Base-by-base conservation (phyloP, 805 yeast genomes). In the Cyberlindnera euphorbiae region DNA sequence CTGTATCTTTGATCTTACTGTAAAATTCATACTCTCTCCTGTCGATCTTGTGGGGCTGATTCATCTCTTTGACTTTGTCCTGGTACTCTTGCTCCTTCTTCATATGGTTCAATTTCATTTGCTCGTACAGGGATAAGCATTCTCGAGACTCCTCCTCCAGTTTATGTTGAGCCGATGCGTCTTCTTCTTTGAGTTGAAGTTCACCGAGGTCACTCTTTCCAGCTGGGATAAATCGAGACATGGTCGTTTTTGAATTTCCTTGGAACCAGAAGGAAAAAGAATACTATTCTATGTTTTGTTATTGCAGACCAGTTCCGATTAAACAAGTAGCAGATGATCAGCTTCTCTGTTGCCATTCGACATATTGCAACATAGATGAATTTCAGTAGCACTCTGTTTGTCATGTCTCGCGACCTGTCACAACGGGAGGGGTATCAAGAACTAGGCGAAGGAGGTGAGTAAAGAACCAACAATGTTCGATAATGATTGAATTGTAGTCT, bases 191-290 rank as follows among this genome's bases (percentile, higher is more conserved):
- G 8, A 26, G 28, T 21, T 51, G 40, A 3, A 44, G 47, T 0
- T 48, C 39, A 10, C 39, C 34, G 25, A 53, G 30, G 24, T 54
- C 56, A 34, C 56, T 46, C 30, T 49, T 28, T 8, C 59, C 59
- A 14, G 40, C 56, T 11, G 56, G 49, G 8, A 54, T 37, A 32
- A 54, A 54, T 10, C 59, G 40, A 1, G 59, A 54, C 59, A 54
- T 54, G 4, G 14, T 26, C 15, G 26, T 9, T 6, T 11, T 21
- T 8, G 23, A 9, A 24, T 12, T 9, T 24, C 26, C n/a, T n/a
- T n/a, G n/a, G n/a, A n/a, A n/a, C n/a, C n/a, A n/a, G n/a, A n/a
- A n/a, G n/a, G n/a, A n/a, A n/a, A n/a, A n/a, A n/a, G n/a, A n/a
- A n/a, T n/a, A n/a, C n/a, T n/a, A n/a, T n/a, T n/a, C n/a, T n/a